A percentile compares a stretch with the other conserved stretches of the same genome.
Conservation (phyloP, 1,139 yeast species). For the Scheffersomyces stambukii region DNA sequence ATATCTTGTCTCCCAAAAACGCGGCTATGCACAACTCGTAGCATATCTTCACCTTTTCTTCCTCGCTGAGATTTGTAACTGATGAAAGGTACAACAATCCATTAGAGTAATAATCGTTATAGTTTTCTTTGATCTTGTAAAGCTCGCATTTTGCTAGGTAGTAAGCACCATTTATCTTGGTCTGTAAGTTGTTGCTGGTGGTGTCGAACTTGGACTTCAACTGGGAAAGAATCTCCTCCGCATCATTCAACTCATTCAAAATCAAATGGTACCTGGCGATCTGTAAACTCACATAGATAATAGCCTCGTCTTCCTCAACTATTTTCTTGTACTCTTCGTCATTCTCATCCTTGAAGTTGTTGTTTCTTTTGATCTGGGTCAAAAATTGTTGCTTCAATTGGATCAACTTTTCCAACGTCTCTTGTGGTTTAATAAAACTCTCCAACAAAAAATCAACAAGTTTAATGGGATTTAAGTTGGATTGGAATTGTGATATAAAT, state of each 20-base stretch:
- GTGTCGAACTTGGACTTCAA: slow-evolving; percentile 55
- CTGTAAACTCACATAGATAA: slow-evolving; percentile 69
- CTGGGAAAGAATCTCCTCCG: slow-evolving; percentile 66
- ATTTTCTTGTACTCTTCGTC: slow-evolving; percentile 33
- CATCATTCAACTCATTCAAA: slow-evolving; percentile 54
- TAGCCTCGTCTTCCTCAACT: slow-evolving; percentile 37
- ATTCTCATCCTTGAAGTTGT: slow-evolving; percentile 26
- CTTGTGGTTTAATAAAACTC: slow-evolving; percentile 39
- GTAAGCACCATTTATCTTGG: slow-evolving; percentile 75
- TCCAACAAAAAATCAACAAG: slow-evolving; percentile 70
- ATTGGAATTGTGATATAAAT: slow-evolving; percentile 64
- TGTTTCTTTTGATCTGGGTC: slow-evolving; percentile 23
- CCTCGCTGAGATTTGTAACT: slow-evolving; percentile 33
- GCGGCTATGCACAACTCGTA: slow-evolving; percentile 86
- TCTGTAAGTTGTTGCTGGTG: slow-evolving; percentile 52
- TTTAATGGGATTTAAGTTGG: slow-evolving; percentile 73
- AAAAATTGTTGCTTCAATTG: slow-evolving; percentile 49
- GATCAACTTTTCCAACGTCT: slow-evolving; percentile 53
- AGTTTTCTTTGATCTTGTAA: slow-evolving; percentile 71
- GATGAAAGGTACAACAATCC: slow-evolving; percentile 49
- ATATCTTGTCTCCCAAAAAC: slow-evolving; percentile 83
- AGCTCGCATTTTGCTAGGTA: slow-evolving; percentile 78
- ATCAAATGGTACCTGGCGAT: slow-evolving; percentile 67
- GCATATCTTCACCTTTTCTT: slow-evolving; percentile 48
- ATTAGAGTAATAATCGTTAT: slow-evolving; percentile 72